Evolutionary conservation across 495 filamentous ascomycete genomes (phyloP).

Genomic region (Monascus purpureus): DNA sequence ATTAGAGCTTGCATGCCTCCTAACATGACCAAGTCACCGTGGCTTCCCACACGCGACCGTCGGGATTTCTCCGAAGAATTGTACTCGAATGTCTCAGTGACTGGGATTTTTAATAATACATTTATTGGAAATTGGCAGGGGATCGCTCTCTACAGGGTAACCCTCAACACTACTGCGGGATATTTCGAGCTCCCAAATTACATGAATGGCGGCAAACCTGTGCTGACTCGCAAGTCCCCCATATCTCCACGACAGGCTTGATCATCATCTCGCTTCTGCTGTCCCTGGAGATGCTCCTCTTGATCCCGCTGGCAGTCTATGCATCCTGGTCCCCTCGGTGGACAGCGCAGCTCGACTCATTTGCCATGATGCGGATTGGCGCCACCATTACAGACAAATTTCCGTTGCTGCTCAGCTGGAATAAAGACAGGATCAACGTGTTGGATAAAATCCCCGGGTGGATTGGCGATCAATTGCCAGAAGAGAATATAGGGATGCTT

Average conservation of each 20-base stretch:
- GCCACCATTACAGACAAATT: conserved; percentile 5
- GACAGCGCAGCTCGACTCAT: conserved; percentile 10
- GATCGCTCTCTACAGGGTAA: conserved; percentile 2
- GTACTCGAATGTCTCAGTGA: conserved; percentile 6
- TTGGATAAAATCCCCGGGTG: conserved; percentile 5
- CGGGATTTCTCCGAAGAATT: conserved; percentile 9
- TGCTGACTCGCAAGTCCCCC: conserved; percentile 8
- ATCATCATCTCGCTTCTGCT: conserved; percentile 12
- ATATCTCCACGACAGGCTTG: conserved; percentile 7
- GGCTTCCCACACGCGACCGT: conserved; percentile 4
- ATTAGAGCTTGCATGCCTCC: conserved; percentile 3
- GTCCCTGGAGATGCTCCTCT: conserved; percentile 5
- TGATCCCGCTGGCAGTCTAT: conserved; percentile 11
- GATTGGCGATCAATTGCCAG: no score
- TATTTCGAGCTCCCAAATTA: conserved; percentile 19
- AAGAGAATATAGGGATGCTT: no score
- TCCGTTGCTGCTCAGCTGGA: conserved; percentile 2
- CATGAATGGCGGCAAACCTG: conserved; percentile 8
- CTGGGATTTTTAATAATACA: conserved; percentile 1
- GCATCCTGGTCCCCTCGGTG: conserved; percentile 7
- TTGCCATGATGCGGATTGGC: conserved; percentile 10
- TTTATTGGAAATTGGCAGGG: no score
- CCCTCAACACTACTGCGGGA: conserved; percentile 10
- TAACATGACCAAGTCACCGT: conserved; percentile 4
- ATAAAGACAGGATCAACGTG: not conserved